Evolutionary conservation across 2,329 filamentous ascomycete species (phyloP).

Genomic region (Penicillium corylophilum): DNA sequence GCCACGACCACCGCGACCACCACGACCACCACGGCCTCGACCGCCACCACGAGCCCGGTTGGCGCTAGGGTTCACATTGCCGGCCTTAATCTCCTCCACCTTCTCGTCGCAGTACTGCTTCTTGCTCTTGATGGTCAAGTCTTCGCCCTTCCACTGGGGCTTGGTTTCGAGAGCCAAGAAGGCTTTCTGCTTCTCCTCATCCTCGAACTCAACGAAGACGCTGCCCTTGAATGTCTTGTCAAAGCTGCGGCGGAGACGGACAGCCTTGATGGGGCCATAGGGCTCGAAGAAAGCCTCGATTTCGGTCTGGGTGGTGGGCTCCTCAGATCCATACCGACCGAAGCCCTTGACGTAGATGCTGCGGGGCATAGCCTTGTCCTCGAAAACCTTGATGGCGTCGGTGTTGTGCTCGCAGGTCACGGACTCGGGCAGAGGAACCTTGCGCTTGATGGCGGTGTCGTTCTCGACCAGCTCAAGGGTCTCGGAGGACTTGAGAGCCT

Average conservation of each 20-base stretch:
- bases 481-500: constrained; percentile 75
- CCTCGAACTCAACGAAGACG: constrained; percentile 89
- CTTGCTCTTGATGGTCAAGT: constrained; percentile 84
- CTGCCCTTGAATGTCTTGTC: constrained; percentile 86
- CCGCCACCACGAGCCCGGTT: constrained; percentile 41
- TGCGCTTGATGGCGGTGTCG: constrained; percentile 73
- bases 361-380: constrained; percentile 66
- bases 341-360: constrained; percentile 95
- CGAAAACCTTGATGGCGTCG: constrained; percentile 55
- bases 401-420: constrained; percentile 56
- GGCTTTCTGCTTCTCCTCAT: constrained; percentile 72
- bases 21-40: constrained; percentile 43
- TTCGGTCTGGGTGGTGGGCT: constrained; percentile 83
- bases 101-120: constrained; percentile 81
- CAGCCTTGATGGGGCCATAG: constrained; percentile 74
- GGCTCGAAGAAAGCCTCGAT: constrained; percentile 88
- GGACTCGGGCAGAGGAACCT: constrained; percentile 62
- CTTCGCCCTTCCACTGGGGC: constrained; percentile 79
- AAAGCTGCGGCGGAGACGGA: constrained; percentile 79
- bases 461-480: constrained; percentile 72
- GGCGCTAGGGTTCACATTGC: constrained; percentile 62
- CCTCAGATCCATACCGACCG: constrained; percentile 68
- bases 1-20: constrained; percentile 40
- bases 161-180: constrained; percentile 79
- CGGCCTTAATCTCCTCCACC: constrained; percentile 67